Evolutionary conservation across 108 stramenopile genomes (phyloP).

Genomic region (Aurantiochytrium sp.): DNA sequence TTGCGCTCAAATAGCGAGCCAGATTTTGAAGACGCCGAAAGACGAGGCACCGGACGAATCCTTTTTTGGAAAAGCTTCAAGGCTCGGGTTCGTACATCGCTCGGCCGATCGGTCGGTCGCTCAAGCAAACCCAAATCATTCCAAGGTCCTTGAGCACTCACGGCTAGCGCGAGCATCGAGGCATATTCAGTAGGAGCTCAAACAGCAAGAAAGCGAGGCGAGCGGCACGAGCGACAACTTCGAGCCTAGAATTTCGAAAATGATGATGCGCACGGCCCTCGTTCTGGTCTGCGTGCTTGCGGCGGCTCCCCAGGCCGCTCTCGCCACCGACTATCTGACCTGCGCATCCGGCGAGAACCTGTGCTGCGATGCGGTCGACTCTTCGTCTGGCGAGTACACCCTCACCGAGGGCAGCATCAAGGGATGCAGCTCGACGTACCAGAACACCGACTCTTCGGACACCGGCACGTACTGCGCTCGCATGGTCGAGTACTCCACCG

Average conservation of each 20-base stretch:
- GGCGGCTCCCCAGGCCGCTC: neutral
- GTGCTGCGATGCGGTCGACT: neutral
- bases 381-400: neutral
- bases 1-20: no score
- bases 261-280: neutral
- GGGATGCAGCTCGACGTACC: neutral
- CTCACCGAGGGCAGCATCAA: neutral
- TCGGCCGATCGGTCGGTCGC: no score
- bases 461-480: neutral
- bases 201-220: no score
- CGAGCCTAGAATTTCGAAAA: no score
- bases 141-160: no score
- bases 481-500: neutral
- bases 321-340: neutral
- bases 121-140: no score
- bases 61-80: no score
- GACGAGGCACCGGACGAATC: no score
- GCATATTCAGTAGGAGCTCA: no score
- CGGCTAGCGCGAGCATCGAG: no score
- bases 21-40: no score
- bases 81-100: no score
- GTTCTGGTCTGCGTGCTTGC: neutral
- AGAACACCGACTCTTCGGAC: neutral
- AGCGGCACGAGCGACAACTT: neutral
- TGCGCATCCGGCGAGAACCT: neutral